Evolutionary conservation across 1,284 basidiomycete species (phyloP).

Genomic region (Coriolopsis trogii): DNA sequence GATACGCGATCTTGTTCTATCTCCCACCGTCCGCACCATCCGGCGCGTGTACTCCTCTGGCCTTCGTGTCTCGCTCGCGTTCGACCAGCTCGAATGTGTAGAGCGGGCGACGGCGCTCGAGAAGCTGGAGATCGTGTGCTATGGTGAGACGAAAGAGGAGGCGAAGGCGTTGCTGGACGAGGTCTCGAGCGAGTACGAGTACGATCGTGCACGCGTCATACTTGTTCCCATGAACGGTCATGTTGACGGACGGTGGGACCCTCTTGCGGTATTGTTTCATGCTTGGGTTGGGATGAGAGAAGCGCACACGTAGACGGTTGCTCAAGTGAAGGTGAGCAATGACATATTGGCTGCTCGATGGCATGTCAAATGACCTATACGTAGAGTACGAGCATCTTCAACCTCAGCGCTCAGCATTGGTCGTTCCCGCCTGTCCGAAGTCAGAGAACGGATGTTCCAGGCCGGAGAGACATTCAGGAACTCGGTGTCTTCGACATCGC

Average conservation of each 20-base stretch:
- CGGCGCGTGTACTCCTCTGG: conserved; percentile 31
- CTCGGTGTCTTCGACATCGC: too few relatives aligned
- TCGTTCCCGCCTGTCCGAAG: too few relatives aligned
- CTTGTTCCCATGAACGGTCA: conserved; percentile 11
- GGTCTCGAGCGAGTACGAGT: conserved; percentile 5
- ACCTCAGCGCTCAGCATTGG: too few relatives aligned
- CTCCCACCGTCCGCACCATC: conserved; percentile 33
- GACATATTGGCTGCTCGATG: too few relatives aligned
- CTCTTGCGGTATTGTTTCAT: conserved; percentile 12
- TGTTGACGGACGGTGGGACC: conserved; percentile 5
- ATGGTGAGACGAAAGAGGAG: conserved; percentile 9
- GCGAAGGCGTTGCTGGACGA: conserved; percentile 9
- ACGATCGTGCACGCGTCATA: conserved; percentile 16
- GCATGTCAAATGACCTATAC: too few relatives aligned
- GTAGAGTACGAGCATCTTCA: too few relatives aligned
- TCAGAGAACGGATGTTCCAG: too few relatives aligned
- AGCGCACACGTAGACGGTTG: too few relatives aligned
- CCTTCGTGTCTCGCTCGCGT: conserved; percentile 26
- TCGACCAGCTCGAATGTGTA: conserved; percentile 37
- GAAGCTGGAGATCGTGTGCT: conserved; percentile 34
- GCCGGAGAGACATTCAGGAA: too few relatives aligned
- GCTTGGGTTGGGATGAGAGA: too few relatives aligned
- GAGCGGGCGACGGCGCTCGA: conserved; percentile 29
- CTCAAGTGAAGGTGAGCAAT: too few relatives aligned
- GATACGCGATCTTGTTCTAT: conserved; percentile 35